These are phyloP conservation scores for Lichina pygmaea DNA, from an alignment of 495 filamentous ascomycete genomes.

Conservation along the genomic window DNA sequence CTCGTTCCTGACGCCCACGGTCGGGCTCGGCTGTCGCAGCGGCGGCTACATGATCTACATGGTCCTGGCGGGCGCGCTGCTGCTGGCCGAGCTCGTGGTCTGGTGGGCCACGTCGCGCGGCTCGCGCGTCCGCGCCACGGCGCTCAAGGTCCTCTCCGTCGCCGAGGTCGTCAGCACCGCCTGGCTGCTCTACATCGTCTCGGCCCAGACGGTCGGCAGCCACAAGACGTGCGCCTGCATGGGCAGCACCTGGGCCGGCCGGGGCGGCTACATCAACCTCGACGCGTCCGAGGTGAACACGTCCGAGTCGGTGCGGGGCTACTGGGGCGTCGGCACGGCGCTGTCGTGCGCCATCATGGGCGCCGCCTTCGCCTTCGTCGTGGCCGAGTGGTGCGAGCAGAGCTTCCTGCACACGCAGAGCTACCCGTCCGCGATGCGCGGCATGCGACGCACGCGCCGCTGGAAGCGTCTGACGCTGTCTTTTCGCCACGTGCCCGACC, in stretches of 20 bases:
- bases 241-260: conserved; percentile 5
- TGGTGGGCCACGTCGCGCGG: conserved; percentile 8
- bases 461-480: background rate
- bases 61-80: conserved; percentile 7
- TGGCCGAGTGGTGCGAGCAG: conserved; percentile 12
- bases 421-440: background rate
- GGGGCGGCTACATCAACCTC: conserved; percentile 12
- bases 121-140: background rate
- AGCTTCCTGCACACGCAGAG: conserved; percentile 9
- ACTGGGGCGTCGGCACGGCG: conserved; percentile 12
- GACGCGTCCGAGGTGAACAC: background rate
- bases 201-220: conserved; percentile 12
- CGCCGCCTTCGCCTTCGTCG: conserved; percentile 11
- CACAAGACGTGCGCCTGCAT: conserved; percentile 12
- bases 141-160: background rate
- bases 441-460: background rate
- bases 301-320: conserved; percentile 2
- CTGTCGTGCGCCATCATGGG: conserved; percentile 10
- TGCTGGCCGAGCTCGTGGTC: conserved; percentile 15
- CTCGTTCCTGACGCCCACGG: conserved; percentile 18
- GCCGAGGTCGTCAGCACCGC: background rate
- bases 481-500: background rate
- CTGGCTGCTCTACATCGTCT: conserved; percentile 12
- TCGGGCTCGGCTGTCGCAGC: conserved; percentile 22
- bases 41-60: conserved; percentile 20